phyloP scores from a whole-genome alignment of 2,329 filamentous ascomycete species.

The Ramularia collo-cygni region DNA sequence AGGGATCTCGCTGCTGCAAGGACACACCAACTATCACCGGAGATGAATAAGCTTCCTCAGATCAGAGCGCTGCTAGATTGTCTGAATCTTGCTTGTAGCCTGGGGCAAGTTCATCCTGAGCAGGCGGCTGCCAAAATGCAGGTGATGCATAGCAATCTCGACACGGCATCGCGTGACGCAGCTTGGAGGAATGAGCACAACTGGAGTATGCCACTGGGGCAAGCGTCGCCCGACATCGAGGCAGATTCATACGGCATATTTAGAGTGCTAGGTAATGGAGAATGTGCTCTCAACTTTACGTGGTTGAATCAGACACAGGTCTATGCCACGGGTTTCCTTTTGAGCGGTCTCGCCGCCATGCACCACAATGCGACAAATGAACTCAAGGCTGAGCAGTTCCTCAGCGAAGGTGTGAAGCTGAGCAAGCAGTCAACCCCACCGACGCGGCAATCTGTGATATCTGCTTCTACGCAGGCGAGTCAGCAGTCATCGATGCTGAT shows the following conservation, averaged over 20 bases:
- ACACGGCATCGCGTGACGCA: slow-evolving; percentile 40
- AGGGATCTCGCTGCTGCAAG: slow-evolving; percentile 66
- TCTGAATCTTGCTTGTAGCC: slow-evolving; percentile 62
- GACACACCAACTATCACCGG: slow-evolving; percentile 61
- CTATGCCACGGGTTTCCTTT: slow-evolving; percentile 52
- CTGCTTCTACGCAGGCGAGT: slow-evolving; percentile 42
- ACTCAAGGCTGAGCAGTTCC: slow-evolving; percentile 49
- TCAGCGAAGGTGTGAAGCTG: slow-evolving; percentile 51
- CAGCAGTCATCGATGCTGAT: slow-evolving; percentile 62
- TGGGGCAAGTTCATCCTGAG: slow-evolving; percentile 56
- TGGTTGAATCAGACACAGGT: slow-evolving; percentile 57
- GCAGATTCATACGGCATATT: slow-evolving; percentile 41
- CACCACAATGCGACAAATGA: slow-evolving; percentile 48
- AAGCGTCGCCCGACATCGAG: slow-evolving; percentile 30
- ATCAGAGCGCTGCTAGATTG: slow-evolving; percentile 59
- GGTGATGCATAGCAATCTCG: slow-evolving; percentile 55
- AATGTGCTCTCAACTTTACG: slow-evolving; percentile 45
- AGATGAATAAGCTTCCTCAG: slow-evolving; percentile 56
- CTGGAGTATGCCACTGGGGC: slow-evolving; percentile 37
- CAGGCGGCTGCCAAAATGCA: slow-evolving; percentile 54
- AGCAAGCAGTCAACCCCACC: slow-evolving; percentile 12
- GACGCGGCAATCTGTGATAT: slow-evolving; percentile 17
- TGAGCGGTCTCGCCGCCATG: slow-evolving; percentile 50
- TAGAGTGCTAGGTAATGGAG: slow-evolving; percentile 30
- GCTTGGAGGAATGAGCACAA: slow-evolving; percentile 30